phyloP scores from a whole-genome alignment of 2,329 filamentous ascomycete genomes.

The Hymenoscyphus albidus region DNA sequence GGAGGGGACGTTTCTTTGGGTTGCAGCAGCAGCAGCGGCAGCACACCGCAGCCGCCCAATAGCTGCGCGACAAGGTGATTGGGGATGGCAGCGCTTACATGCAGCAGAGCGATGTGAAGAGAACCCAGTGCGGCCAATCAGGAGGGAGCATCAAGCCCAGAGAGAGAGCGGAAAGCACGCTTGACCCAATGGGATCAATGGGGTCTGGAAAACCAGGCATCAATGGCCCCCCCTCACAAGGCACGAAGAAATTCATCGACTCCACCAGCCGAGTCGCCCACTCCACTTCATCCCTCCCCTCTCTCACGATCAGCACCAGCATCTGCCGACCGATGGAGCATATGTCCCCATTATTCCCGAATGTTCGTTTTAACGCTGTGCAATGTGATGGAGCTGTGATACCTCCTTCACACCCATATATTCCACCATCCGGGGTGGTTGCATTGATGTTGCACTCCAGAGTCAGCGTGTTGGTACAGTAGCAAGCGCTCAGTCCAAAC shows the following conservation, averaged over 20 bases:
- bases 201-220: neutral
- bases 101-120: conserved; percentile 7
- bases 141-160: neutral
- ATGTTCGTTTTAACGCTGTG: neutral
- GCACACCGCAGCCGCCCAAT: conserved; percentile 10
- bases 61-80: neutral
- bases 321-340: neutral
- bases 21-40: conserved; percentile 8
- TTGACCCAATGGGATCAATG: neutral
- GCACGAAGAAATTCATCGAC: neutral
- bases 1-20: neutral
- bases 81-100: conserved; percentile 13
- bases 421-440: neutral
- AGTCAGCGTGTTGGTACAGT: neutral
- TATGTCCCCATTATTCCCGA: neutral
- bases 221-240: neutral
- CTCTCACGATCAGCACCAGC: neutral
- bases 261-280: neutral
- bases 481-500: neutral
- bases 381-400: conserved; percentile 3
- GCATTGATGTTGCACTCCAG: neutral
- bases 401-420: neutral
- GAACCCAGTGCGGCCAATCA: conserved; percentile 6
- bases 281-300: neutral
- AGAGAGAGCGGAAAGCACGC: neutral